Conservation (phyloP, 140 eudicot species). For the Oenanthe javanica region DNA sequence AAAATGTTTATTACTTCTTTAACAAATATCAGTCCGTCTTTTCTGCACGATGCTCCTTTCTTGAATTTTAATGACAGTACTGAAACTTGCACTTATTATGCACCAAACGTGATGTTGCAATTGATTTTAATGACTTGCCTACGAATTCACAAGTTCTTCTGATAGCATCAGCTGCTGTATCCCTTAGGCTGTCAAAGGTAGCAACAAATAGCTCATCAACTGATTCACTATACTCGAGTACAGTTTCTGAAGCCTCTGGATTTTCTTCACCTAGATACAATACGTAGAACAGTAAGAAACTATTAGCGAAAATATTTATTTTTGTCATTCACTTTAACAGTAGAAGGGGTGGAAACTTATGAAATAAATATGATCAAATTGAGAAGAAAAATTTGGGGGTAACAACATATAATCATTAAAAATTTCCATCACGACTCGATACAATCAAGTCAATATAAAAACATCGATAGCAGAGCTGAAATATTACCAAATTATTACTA, state of each 20-base stretch:
- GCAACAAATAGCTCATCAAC: slow-evolving; percentile 91
- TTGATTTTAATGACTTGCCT: slow-evolving; percentile 45
- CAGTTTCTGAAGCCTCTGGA: slow-evolving; percentile 27
- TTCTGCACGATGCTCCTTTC: not conserved
- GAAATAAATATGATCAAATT: not conserved
- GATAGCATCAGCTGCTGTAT: slow-evolving; percentile 58
- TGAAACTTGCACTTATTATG: not conserved
- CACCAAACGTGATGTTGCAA: not conserved
- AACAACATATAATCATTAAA: not conserved
- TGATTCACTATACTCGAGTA: slow-evolving; percentile 43
- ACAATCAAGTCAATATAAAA: not conserved
- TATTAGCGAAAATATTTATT: not conserved
- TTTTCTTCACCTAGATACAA: slow-evolving; percentile 39
- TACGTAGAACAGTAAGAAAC: slow-evolving; percentile 14
- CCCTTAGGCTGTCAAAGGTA: slow-evolving; percentile 76
- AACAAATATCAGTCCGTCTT: not conserved
- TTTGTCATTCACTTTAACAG: not conserved
- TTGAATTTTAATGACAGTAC: not conserved
- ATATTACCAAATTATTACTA: not conserved
- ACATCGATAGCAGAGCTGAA: no score
- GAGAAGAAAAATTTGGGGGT: not conserved
- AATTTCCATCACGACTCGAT: not conserved
- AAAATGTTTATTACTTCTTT: not conserved
- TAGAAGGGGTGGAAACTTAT: not conserved
- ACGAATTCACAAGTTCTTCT: slow-evolving; percentile 54